Evolutionary conservation across 2,329 filamentous ascomycete genomes (phyloP).

Genomic region (Colletotrichum musae): DNA sequence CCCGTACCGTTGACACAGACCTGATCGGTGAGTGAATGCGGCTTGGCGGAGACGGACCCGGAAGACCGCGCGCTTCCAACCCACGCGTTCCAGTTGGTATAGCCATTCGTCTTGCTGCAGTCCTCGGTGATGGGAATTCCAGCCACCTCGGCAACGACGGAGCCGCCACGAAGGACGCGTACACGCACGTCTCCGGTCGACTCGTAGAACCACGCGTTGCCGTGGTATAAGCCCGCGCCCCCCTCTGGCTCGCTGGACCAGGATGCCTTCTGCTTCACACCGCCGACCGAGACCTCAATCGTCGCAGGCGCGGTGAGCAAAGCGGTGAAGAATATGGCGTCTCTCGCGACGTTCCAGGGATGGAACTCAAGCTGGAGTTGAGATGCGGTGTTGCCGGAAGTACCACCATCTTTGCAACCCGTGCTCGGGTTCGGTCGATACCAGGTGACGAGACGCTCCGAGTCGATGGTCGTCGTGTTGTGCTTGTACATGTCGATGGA

Average conservation of each 20-base stretch:
- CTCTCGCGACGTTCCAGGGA: conserved; percentile 37
- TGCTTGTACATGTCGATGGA: conserved; percentile 65
- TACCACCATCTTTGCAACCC: conserved; percentile 45
- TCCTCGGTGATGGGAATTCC: not conserved
- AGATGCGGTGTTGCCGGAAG: conserved; percentile 46
- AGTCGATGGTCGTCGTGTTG: conserved; percentile 46
- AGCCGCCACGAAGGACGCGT: conserved; percentile 45
- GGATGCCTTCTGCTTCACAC: fast-evolving
- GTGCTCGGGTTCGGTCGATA: conserved; percentile 41
- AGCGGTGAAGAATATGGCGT: conserved; percentile 43
- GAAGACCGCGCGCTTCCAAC: conserved; percentile 2
- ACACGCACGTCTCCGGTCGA: conserved; percentile 41
- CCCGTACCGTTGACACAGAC: conserved; percentile 45
- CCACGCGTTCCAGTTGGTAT: conserved; percentile 37
- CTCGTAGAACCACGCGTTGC: not conserved
- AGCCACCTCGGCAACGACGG: not conserved
- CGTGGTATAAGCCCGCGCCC: not conserved
- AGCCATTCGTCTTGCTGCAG: conserved; percentile 16
- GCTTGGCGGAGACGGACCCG: not conserved
- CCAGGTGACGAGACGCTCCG: conserved; percentile 46
- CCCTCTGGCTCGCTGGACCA: not conserved
- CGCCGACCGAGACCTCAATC: conserved; percentile 37
- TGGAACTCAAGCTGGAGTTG: conserved; percentile 44
- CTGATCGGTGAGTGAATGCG: not conserved
- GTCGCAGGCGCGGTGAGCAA: conserved; percentile 44